A percentile compares a stretch with the other conserved stretches of the same genome.
Evolutionary conservation across 2,329 filamentous ascomycete species (phyloP).

Genomic region (Fragosphaeria purpurea): DNA sequence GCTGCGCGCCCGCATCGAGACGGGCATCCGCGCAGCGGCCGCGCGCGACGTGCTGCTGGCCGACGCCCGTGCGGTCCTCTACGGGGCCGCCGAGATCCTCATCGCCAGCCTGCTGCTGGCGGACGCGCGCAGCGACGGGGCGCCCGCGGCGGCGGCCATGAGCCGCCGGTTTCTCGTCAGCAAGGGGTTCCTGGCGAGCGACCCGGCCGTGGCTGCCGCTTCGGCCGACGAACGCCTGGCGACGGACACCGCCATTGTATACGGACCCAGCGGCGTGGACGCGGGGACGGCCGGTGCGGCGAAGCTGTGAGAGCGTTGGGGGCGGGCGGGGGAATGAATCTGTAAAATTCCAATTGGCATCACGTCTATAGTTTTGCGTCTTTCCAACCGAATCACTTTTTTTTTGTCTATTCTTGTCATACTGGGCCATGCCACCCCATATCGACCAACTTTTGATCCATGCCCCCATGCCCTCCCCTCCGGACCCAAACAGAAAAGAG

Average conservation of each 20-base stretch:
- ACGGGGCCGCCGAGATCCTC: conserved; percentile 32
- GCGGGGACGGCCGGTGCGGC: neutral
- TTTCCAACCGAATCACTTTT: too few species aligned
- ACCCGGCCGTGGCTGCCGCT: conserved; percentile 7
- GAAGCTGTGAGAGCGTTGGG: neutral
- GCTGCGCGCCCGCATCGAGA: conserved; percentile 27
- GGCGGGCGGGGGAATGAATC: too few species aligned
- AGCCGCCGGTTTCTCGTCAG: conserved; percentile 28
- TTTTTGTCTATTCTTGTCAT: too few species aligned
- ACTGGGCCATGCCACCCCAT: too few species aligned
- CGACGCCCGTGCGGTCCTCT: conserved; percentile 35
- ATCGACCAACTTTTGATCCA: too few species aligned
- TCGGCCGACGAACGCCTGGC: conserved; percentile 19
- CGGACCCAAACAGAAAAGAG: too few species aligned
- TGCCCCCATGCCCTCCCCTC: too few species aligned
- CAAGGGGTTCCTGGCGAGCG: conserved; percentile 18
- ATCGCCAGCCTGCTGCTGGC: conserved; percentile 32
- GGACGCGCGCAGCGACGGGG: conserved; percentile 28
- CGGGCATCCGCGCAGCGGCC: conserved; percentile 16
- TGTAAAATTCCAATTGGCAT: too few species aligned
- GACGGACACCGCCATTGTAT: conserved; percentile 26
- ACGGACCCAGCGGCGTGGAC: conserved; percentile 17
- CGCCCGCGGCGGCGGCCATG: conserved; percentile 28
- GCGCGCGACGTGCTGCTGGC: conserved; percentile 31
- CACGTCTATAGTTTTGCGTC: too few species aligned